Percentiles rank a stretch among this genome's conserved stretches.
Conservation (phyloP, 2,329 filamentous ascomycete species). For the Colletotrichum ledebouriae region DNA sequence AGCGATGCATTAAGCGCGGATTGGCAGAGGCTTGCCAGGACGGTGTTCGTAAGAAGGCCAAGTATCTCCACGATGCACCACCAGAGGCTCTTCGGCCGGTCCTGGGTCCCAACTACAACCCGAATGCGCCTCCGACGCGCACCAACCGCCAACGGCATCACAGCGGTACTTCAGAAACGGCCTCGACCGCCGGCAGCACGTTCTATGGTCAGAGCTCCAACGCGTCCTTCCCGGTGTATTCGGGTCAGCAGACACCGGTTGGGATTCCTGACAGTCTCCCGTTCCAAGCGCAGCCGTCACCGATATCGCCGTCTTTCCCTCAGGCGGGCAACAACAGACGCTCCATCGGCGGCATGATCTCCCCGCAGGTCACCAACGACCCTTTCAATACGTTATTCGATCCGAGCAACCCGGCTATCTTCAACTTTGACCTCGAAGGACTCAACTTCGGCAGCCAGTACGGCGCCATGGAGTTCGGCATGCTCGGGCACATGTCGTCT, state of each 20-base stretch:
- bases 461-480: constrained; percentile 93
- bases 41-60: constrained; percentile 97
- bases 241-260: constrained; percentile 60
- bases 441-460: constrained; percentile 98
- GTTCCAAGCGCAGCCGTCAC: constrained; percentile 78
- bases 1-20: constrained; percentile 93
- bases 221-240: constrained; percentile 66
- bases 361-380: constrained; percentile 64
- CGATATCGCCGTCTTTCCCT: constrained; percentile 81
- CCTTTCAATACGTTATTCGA: constrained; percentile 80
- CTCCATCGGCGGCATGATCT: constrained; percentile 59
- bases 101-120: constrained; percentile 78
- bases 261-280: constrained; percentile 62
- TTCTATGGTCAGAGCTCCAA: constrained; percentile 64
- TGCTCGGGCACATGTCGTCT: constrained; percentile 96
- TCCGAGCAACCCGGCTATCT: constrained; percentile 89
- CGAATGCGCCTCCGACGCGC: constrained; percentile 60
- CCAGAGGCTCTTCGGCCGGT: constrained; percentile 91
- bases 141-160: constrained; percentile 57
- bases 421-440: constrained; percentile 95
- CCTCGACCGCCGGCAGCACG: constrained; percentile 57
- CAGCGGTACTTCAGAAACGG: constrained; percentile 54
- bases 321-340: constrained; percentile 54
- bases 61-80: constrained; percentile 97
- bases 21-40: constrained; percentile 94